Evolutionary conservation across 148 eudicot genomes (phyloP).

Genomic region (Rheum nobile): DNA sequence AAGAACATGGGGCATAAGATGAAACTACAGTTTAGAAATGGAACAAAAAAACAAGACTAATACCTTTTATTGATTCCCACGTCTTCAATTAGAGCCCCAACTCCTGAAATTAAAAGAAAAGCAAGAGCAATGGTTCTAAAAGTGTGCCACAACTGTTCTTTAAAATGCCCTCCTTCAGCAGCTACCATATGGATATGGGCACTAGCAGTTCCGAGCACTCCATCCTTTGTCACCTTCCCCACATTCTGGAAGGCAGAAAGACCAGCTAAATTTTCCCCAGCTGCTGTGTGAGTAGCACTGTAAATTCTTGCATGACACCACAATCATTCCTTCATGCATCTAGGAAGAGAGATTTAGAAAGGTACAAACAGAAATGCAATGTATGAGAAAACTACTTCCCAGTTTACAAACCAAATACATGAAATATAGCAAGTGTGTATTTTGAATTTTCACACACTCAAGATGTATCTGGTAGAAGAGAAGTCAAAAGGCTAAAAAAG

Average conservation of each 20-base stretch:
- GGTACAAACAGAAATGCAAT: not conserved
- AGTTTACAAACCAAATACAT: not conserved
- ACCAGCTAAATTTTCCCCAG: conserved; percentile 52
- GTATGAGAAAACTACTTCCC: not conserved
- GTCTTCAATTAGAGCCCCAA: conserved; percentile 92
- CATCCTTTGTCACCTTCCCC: conserved; percentile 64
- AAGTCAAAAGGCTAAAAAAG: too few species aligned
- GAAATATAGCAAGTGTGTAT: not conserved
- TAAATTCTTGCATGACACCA: conserved; percentile 32
- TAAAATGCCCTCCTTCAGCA: conserved; percentile 80
- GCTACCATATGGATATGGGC: conserved; percentile 93
- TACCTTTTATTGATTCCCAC: conserved; percentile 98
- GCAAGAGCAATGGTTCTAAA: conserved; percentile 74
- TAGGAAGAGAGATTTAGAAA: not conserved
- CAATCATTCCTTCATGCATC: not conserved
- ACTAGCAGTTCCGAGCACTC: conserved; percentile 78
- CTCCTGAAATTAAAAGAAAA: conserved; percentile 79
- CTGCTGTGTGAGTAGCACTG: conserved; percentile 20
- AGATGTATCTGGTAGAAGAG: too few species aligned
- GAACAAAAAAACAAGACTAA: not conserved
- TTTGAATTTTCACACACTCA: not conserved
- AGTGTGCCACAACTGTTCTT: conserved; percentile 93
- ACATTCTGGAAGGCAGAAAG: conserved; percentile 62
- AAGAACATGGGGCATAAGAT: too few species aligned
- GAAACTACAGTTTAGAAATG: not conserved